These are phyloP conservation scores for Fusarium globosum DNA, from an alignment of 2,329 filamentous ascomycete species.

Conservation along the genomic window DNA sequence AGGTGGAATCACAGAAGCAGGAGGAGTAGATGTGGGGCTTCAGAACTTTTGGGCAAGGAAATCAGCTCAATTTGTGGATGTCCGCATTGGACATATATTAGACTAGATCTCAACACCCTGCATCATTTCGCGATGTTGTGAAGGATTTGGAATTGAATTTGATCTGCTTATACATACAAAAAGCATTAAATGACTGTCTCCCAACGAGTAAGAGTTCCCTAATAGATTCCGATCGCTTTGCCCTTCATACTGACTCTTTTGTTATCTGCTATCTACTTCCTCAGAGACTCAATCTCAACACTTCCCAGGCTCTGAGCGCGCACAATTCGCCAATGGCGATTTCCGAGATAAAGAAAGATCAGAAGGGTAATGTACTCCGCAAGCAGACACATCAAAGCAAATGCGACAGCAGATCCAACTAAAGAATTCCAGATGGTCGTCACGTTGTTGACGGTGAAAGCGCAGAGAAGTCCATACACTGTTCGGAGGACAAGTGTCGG, in stretches of 20 bases:
- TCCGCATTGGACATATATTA: too few relatives aligned
- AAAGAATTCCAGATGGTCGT: neutral
- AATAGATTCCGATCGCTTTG: too few relatives aligned
- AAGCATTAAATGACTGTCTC: too few relatives aligned
- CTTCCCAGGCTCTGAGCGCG: neutral
- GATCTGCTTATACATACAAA: too few relatives aligned
- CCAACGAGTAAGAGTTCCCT: too few relatives aligned
- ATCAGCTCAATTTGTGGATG: too few relatives aligned
- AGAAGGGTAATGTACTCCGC: neutral
- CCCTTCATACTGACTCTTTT: too few relatives aligned
- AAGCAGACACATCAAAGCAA: neutral
- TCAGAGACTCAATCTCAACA: neutral
- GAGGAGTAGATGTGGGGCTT: neutral
- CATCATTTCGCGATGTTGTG: too few relatives aligned
- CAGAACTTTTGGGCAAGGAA: too few relatives aligned
- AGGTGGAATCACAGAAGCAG: neutral
- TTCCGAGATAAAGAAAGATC: neutral
- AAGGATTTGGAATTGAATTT: too few relatives aligned
- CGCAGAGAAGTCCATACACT: neutral
- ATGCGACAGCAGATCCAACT: neutral
- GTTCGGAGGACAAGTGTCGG: neutral
- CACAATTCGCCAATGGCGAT: neutral
- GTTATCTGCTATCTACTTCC: neutral
- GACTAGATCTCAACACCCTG: too few relatives aligned
- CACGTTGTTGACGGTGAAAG: fast-evolving